Base-by-base conservation (phyloP, 805 yeast genomes). In the Zygotorulaspora sp. region DNA sequence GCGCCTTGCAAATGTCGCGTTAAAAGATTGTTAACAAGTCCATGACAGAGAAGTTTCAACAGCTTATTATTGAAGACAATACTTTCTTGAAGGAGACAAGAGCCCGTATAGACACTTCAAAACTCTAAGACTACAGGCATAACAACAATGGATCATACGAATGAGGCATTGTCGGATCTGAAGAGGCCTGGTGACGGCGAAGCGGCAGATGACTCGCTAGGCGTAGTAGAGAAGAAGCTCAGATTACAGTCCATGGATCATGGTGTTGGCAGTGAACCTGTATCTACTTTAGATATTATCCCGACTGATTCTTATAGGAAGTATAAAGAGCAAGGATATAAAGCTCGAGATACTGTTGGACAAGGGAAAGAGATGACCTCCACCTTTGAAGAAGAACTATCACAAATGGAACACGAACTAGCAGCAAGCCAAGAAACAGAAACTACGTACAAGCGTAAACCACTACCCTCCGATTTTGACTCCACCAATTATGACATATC, bases 391-490 rank as follows among this genome's bases (percentile, higher is more conserved):
- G 42, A 51, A 36, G 61, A 61, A 38, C 41, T 61, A 19, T 50
- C 50, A 7, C 49, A 40, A 19, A 55, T 59, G 54, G 65, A 59
- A 22, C 63, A 59, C 38, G 60, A 55, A 6, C 38, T 47, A 3
- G 57, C 58, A 1, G 44, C 39, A 8, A 37, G 38, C 51, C 62
- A 12, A 37, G 53, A 27, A 44, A 57, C 35, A 21, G 56, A 40
- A 25, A 53, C 29, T 54, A 47, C 52, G 5, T 75, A 78, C 75
- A 70, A 74, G 43, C 71, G 90, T 46, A 83, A 92, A 0, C 67
- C 72, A 0, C 51, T 77, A 5, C 75, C 82, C 2, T 27, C 37
- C 1, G 66, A 65, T 28, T 77, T 80, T 45, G 66, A 72, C 37
- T 71, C 81, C 2, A 50, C 53, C 1, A 57, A 58, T 1, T 55